A percentile compares a stretch with the other conserved stretches of the same genome.
Evolutionary conservation across 176 grass and related monocot species (phyloP).

Genomic region (Melocanna baccifera): DNA sequence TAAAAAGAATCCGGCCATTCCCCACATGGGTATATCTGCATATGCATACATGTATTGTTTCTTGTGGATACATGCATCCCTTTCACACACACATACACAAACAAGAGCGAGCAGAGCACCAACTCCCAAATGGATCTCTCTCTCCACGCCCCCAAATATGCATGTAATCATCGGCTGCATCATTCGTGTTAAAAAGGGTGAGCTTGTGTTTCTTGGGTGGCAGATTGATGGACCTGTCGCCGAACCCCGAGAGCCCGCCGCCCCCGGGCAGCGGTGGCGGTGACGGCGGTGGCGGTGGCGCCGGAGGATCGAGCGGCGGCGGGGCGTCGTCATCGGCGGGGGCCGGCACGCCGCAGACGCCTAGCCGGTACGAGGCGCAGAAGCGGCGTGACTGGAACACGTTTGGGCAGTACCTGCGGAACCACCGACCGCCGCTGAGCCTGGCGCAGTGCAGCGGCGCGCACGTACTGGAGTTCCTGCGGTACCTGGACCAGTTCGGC

Average conservation of each 20-base stretch:
- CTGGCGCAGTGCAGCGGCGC: constrained; percentile 87
- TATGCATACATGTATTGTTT: constrained; percentile 15
- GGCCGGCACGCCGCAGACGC: constrained; percentile 31
- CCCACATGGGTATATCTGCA: constrained; percentile 9
- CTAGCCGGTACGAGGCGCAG: background rate
- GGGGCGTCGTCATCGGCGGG: constrained; percentile 8
- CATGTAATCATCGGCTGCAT: constrained; percentile 31
- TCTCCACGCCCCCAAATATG: background rate
- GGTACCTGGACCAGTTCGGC: constrained; percentile 99
- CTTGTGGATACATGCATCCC: constrained; percentile 14
- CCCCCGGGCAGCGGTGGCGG: background rate
- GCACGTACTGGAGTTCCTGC: constrained; percentile 90
- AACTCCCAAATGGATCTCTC: constrained; percentile 15
- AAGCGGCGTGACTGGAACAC: too few species aligned
- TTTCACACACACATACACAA: background rate
- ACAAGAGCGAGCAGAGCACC: constrained; percentile 1
- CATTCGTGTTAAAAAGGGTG: background rate
- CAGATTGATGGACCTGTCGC: constrained; percentile 44
- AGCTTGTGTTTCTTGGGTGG: constrained; percentile 3
- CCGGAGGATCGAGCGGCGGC: constrained; percentile 23
- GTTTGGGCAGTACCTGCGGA: constrained; percentile 73
- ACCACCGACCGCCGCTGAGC: constrained; percentile 83
- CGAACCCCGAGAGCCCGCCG: constrained; percentile 44
- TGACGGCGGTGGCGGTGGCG: background rate
- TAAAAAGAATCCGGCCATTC: constrained; percentile 11